Percentiles rank a stretch among this genome's conserved stretches.
Conservation (phyloP, 345 rosid genomes). For the Tarenaya hassleriana region DNA sequence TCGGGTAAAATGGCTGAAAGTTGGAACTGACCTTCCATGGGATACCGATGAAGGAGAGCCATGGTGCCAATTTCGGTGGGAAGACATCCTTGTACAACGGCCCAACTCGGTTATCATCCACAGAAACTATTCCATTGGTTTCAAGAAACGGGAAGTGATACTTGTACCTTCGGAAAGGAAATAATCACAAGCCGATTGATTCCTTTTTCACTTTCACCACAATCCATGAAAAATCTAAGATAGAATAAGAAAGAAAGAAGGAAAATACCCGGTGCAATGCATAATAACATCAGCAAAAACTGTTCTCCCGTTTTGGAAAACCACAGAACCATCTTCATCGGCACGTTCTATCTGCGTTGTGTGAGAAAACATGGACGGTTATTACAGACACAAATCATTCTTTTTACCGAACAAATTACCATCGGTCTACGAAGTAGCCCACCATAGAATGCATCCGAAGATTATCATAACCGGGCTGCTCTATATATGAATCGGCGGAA, state of each 20-base stretch:
- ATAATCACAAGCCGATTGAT: not conserved
- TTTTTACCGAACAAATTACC: not conserved
- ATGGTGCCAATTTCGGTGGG: conserved; percentile 61
- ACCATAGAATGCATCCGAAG: conserved; percentile 86
- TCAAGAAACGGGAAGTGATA: conserved; percentile 89
- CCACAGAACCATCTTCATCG: conserved; percentile 51
- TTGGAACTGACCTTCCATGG: conserved; percentile 54
- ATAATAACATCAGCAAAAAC: conserved; percentile 51
- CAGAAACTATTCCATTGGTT: conserved; percentile 51
- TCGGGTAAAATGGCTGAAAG: not conserved
- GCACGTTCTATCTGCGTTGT: conserved; percentile 52
- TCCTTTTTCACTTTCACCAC: not conserved
- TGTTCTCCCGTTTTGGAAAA: conserved; percentile 48
- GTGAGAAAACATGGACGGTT: not conserved
- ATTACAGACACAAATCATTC: not conserved
- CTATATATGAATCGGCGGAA: conserved; percentile 36
- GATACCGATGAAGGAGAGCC: conserved; percentile 79
- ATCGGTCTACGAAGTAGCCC: not conserved
- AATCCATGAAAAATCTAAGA: not conserved
- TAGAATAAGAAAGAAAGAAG: not conserved
- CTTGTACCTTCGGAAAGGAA: conserved; percentile 50
- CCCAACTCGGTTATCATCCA: conserved; percentile 72
- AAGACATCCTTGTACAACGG: conserved; percentile 78
- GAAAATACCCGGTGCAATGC: conserved; percentile 72
- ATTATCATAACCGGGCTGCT: conserved; percentile 42